phyloP scores from a whole-genome alignment of 176 grass and related monocot species.

The Saccharum officinarum region DNA sequence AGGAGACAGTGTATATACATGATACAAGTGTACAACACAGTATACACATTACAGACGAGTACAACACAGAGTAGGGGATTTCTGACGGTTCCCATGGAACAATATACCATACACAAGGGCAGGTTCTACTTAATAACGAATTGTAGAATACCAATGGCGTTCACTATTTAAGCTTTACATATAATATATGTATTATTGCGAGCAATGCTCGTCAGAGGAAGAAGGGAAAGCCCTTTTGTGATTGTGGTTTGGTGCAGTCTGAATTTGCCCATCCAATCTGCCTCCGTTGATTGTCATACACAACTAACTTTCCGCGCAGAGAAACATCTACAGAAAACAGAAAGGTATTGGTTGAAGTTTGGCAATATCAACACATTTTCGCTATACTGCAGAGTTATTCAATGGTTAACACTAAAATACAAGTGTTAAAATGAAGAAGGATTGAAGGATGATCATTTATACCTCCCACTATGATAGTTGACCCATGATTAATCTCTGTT shows the following conservation, averaged over 20 bases:
- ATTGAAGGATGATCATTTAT: constrained; percentile 21
- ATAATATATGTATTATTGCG: neutral
- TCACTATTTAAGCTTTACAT: constrained; percentile 10
- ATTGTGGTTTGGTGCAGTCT: constrained; percentile 61
- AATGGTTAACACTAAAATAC: neutral
- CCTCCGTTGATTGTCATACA: constrained; percentile 82
- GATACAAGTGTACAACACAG: constrained; percentile 37
- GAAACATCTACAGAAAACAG: constrained; percentile 72
- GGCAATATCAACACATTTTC: neutral
- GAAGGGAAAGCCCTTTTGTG: constrained; percentile 75
- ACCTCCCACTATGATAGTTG: constrained; percentile 93
- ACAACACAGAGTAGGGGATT: constrained; percentile 9
- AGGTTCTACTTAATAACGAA: constrained; percentile 8
- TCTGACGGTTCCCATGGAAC: neutral
- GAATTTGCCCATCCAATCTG: constrained; percentile 89
- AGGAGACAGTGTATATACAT: constrained; percentile 9
- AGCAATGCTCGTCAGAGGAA: constrained; percentile 52
- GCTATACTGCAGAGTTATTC: neutral
- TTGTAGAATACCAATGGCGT: neutral
- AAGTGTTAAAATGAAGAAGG: neutral
- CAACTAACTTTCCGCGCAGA: constrained; percentile 87
- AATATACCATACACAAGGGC: neutral
- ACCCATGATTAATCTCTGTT: constrained; percentile 72
- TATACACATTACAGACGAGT: constrained; percentile 31
- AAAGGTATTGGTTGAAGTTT: neutral